phyloP scores from a whole-genome alignment of 2,329 filamentous ascomycete genomes.

The Lachnellula cervina region DNA sequence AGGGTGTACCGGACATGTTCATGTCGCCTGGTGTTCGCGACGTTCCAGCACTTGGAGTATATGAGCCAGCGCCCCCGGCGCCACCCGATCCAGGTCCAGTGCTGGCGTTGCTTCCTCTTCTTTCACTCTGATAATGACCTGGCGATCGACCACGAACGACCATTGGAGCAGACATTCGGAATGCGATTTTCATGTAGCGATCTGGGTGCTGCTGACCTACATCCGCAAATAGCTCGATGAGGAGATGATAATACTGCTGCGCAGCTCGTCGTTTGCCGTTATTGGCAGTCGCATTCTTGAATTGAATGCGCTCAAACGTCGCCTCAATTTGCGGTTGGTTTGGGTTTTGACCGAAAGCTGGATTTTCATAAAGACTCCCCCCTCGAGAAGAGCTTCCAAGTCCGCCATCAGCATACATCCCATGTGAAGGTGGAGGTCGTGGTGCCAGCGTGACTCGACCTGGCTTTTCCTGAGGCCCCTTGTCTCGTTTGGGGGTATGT shows the following conservation, averaged over 20 bases:
- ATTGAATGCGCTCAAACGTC: constrained; percentile 68
- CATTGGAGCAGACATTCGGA: constrained; percentile 54
- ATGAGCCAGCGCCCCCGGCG: constrained; percentile 26
- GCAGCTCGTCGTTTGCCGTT: constrained; percentile 69
- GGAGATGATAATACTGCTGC: constrained; percentile 68
- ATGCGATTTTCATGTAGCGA: constrained; percentile 55
- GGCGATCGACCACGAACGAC: constrained; percentile 63
- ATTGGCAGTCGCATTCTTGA: constrained; percentile 70
- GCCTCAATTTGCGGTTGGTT: constrained; percentile 28
- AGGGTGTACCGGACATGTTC: constrained; percentile 25
- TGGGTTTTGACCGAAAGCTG: constrained; percentile 21
- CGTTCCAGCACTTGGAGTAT: constrained; percentile 21
- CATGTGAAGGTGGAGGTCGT: constrained; percentile 23
- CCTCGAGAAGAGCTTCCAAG: constrained; percentile 18
- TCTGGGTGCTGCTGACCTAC: constrained; percentile 35
- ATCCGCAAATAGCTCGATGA: constrained; percentile 62
- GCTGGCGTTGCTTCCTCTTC: constrained; percentile 46
- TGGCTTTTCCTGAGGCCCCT: constrained; percentile 62
- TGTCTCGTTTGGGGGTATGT: constrained; percentile 69
- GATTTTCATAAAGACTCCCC: constrained; percentile 19
- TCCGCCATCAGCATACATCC: constrained; percentile 22
- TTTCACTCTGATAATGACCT: constrained; percentile 55
- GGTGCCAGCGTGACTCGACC: constrained; percentile 38
- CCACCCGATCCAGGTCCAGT: constrained; percentile 41
- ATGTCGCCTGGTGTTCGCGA: constrained; percentile 27